Base-by-base conservation (phyloP, 768 basidiomycete genomes). In the Chalciporus piperatus region DNA sequence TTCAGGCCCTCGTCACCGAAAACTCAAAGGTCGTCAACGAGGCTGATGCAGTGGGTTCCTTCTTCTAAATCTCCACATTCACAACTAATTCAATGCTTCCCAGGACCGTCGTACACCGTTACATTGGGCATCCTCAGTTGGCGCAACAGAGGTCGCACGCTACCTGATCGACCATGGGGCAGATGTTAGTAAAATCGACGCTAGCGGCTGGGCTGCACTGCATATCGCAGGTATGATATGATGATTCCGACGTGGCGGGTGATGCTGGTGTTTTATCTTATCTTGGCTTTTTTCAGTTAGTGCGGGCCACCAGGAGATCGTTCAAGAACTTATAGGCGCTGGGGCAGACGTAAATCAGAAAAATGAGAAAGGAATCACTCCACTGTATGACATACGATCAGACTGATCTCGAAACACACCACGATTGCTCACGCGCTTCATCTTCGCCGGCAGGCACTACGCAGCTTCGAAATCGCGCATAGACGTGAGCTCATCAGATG, bases 381-480 rank as follows among this genome's bases (percentile, higher is more conserved):
- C 93, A 33, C 66, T 97, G 92, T 94, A 68, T 67, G 87, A 41
- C 37, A 20, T 43, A 1, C 2, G 8, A 2, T 19, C 9, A 30
- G 23, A 6, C 1, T 11, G 5, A 4, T 54, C 10, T 51, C 19
- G 2, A 16, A 9, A 16, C 6, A 1, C 5, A 17, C 4, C 22
- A 22, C 4, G 22, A 22, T 28, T 45, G 6, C 27, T 66, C 33
- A 64, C 14, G 13, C 43, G 39, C 52, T 53, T 28, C 47, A 54
- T 43, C 40, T 35, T 46, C 50, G 6, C 27, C 27, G 27, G 27
- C 6, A 96, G 92, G 60, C 92, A 95, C 70, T 96, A 96, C 63
- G 92, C 92, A 25, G 93, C 92, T 41, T 96, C 92, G 27, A 95
- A 94, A 68, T 87, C 92, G 50, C 87, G 84, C 40, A 80, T 92